These are phyloP conservation scores for Hymenoscyphus salicellus DNA, from an alignment of 2,329 filamentous ascomycete genomes.

Conservation along the genomic window DNA sequence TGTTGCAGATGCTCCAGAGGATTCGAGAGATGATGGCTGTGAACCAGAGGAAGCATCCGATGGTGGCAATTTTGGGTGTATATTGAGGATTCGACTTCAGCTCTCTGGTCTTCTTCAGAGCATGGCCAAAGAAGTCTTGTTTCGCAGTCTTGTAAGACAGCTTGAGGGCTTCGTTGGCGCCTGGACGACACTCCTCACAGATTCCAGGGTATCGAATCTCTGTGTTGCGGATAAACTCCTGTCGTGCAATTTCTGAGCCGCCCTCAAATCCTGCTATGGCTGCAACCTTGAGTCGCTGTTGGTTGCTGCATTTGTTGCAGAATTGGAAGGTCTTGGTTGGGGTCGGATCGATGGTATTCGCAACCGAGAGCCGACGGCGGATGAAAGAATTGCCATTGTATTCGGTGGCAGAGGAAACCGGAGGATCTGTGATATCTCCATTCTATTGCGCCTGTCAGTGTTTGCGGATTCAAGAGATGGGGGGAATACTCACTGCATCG, in stretches of 20 bases:
- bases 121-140: conserved; percentile 31
- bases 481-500: too few species aligned
- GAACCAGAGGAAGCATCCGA: conserved; percentile 26
- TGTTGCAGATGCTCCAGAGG: conserved; percentile 17
- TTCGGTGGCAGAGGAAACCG: conserved; percentile 66
- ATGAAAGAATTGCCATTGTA: too few species aligned
- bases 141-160: conserved; percentile 71
- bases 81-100: conserved; percentile 21
- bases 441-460: too few species aligned
- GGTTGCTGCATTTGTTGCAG: neutral
- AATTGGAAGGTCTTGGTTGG: neutral
- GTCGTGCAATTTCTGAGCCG: neutral
- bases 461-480: conserved; percentile 45
- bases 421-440: too few species aligned
- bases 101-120: conserved; percentile 64
- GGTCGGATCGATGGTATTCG: conserved; percentile 49
- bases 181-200: conserved; percentile 75
- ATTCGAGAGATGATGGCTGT: conserved; percentile 30
- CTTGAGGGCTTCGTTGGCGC: conserved; percentile 66
- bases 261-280: neutral
- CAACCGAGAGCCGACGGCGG: too few species aligned
- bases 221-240: neutral
- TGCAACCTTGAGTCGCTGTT: neutral
- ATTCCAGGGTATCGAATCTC: conserved; percentile 74
- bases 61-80: conserved; percentile 11